Percentiles rank a stretch among this genome's conserved stretches.
phyloP scores from a whole-genome alignment of 2,329 filamentous ascomycete species.

The Phaeoacremonium minimum region DNA sequence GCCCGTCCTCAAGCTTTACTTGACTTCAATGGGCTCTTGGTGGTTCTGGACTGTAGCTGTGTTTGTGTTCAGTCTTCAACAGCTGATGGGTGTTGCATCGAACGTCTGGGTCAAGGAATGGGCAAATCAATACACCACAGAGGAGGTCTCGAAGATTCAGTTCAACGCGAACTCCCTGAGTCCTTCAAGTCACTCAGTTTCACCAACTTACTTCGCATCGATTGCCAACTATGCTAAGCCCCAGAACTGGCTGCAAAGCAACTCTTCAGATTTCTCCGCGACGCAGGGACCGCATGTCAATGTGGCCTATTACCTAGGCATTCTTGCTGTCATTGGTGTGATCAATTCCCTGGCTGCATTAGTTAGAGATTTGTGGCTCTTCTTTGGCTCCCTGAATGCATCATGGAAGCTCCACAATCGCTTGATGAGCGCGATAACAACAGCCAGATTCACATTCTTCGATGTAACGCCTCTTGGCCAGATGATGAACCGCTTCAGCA shows the following conservation, averaged over 20 bases:
- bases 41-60: slow-evolving; percentile 85
- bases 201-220: slow-evolving; percentile 32
- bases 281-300: slow-evolving; percentile 57
- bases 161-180: slow-evolving; percentile 30
- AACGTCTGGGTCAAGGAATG: slow-evolving; percentile 94
- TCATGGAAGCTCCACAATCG: slow-evolving; percentile 79
- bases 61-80: slow-evolving; percentile 74
- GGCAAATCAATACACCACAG: slow-evolving; percentile 78
- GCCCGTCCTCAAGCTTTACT: slow-evolving; percentile 79
- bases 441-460: slow-evolving; percentile 96
- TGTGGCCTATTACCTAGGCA: slow-evolving; percentile 74
- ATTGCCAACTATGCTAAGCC: slow-evolving; percentile 29
- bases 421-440: slow-evolving; percentile 73
- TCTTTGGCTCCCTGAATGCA: slow-evolving; percentile 85
- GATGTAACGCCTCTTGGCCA: slow-evolving; percentile 93
- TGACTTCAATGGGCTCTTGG: slow-evolving; percentile 90
- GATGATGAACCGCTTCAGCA: slow-evolving; percentile 97
- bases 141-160: slow-evolving; percentile 27
- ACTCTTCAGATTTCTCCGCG: slow-evolving; percentile 30
- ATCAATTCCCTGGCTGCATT: slow-evolving; percentile 78
- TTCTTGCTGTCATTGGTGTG: slow-evolving; percentile 78
- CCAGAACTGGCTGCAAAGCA: slow-evolving; percentile 27
- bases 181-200: slow-evolving; percentile 26
- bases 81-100: slow-evolving; percentile 79
- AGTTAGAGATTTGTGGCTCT: slow-evolving; percentile 79